Evolutionary conservation across 495 filamentous ascomycete genomes (phyloP).

Genomic region (Neurospora tetraspora): DNA sequence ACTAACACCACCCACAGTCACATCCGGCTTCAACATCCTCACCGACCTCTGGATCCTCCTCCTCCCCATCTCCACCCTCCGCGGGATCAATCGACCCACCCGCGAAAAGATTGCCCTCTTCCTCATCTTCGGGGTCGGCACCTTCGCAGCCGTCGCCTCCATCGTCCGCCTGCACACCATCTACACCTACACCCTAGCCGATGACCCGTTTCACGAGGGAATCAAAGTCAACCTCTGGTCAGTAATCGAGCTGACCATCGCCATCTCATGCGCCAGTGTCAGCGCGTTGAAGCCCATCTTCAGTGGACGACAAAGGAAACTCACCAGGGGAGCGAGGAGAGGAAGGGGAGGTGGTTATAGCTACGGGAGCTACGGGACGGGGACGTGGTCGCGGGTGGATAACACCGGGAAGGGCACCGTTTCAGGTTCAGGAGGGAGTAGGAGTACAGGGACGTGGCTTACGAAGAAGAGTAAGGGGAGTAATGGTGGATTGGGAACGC

Average conservation of each 20-base stretch:
- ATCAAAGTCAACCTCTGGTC: slow-evolving; percentile 33
- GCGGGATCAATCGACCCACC: slow-evolving; percentile 29
- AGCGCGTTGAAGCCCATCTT: slow-evolving; percentile 32
- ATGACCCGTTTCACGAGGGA: slow-evolving; percentile 23
- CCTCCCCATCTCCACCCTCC: slow-evolving; percentile 39
- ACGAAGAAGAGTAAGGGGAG: background rate
- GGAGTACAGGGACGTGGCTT: background rate
- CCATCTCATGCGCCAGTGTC: slow-evolving; percentile 42
- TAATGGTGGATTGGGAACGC: background rate
- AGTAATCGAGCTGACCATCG: slow-evolving; percentile 41
- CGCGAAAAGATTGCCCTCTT: slow-evolving; percentile 38
- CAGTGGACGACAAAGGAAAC: slow-evolving; percentile 11
- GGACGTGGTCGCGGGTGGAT: background rate
- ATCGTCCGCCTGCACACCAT: slow-evolving; percentile 37
- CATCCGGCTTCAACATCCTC: slow-evolving; percentile 40
- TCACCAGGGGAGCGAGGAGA: background rate
- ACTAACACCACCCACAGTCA: slow-evolving; percentile 20
- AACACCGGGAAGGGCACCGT: background rate
- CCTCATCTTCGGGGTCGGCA: slow-evolving; percentile 39
- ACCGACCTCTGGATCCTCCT: slow-evolving; percentile 42
- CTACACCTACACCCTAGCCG: slow-evolving; percentile 22
- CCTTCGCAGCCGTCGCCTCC: slow-evolving; percentile 30
- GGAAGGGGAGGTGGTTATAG: background rate
- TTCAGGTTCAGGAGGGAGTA: background rate
- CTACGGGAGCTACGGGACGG: background rate